Evolutionary conservation across 257 asterid species (phyloP), one percentile per base, ranked within the genome.

Genomic region (Gentiana dahurica): DNA sequence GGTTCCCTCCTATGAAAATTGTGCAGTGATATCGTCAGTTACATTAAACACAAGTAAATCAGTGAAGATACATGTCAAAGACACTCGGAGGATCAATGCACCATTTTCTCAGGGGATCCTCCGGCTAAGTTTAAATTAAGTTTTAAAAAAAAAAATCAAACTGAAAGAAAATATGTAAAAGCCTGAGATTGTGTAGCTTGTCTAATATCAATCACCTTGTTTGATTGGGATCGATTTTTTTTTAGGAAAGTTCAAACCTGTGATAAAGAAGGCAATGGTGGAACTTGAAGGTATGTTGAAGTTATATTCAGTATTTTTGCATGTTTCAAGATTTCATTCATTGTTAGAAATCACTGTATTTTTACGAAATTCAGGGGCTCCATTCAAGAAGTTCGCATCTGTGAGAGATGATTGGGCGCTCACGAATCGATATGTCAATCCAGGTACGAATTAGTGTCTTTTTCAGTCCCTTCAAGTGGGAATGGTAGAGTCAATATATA

Each of bases 251-350:
- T 85, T 81, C 78, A 92, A 92, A 74, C 98, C 98, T 13, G 98
- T 92, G 80, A 92, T 92, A 34, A 88, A 88, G 85, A 92, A 92
- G 79, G 99, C 99, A 36, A 88, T 88, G 99, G 99, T 92, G 69
- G 97, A 92, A 80, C 89, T 92, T 60, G 84, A 88, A 64, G 98
- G 97, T 85, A 52, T 56, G 47, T 4, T 55, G 34, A 48, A 35
- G 4, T 35, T 9, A 54, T 59, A 54, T 59, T 56, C 58, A 11
- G 34, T n/a, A 15, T 33, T 44, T 24, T 52, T 9, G 38, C 13
- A 35, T 12, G 37, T 49, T 4, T 41, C 46, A 41, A 41, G 9
- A 41, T 2, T 41, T 41, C 10, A 41, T 24, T 24, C 24, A 32
- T 51, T 1, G 46, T 41, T 41, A 41, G 8, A 41, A 41, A 10